Conservation (phyloP, 495 filamentous ascomycete species). For the Parathielavia appendiculata region DNA sequence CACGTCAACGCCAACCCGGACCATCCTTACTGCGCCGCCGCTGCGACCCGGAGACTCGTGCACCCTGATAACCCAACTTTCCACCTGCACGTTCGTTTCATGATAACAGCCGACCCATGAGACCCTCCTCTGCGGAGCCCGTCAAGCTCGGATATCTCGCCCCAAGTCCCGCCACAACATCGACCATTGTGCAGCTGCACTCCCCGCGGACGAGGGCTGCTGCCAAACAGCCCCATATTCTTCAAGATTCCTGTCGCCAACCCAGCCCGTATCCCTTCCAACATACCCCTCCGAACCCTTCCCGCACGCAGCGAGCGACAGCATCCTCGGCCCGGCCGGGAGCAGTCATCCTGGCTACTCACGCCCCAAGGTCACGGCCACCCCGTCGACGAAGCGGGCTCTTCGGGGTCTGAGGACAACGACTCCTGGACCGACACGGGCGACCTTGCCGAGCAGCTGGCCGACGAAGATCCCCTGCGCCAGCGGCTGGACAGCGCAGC, state of each 20-base stretch:
- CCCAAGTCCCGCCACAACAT: background rate
- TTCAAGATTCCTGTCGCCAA: conserved; percentile 55
- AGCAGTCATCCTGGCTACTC: conserved; percentile 39
- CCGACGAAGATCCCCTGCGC: conserved; percentile 72
- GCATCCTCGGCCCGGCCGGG: conserved; percentile 25
- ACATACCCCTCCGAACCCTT: conserved; percentile 59
- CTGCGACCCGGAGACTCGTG: conserved; percentile 3
- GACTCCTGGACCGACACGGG: conserved; percentile 86
- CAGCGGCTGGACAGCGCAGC: conserved; percentile 58
- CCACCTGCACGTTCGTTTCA: background rate
- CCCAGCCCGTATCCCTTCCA: conserved; percentile 49
- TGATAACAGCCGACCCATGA: conserved; percentile 19
- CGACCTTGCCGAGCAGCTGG: conserved; percentile 86
- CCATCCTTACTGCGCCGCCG: conserved; percentile 10
- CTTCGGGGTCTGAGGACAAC: conserved; percentile 30
- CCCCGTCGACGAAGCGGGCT: conserved; percentile 30
- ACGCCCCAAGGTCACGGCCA: conserved; percentile 33
- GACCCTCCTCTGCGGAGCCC: conserved; percentile 19
- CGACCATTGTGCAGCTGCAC: conserved; percentile 14
- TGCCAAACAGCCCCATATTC: conserved; percentile 53
- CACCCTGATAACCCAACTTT: conserved; percentile 6
- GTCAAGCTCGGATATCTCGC: conserved; percentile 7
- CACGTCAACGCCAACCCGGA: conserved; percentile 7
- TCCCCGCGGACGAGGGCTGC: conserved; percentile 51
- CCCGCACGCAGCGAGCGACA: conserved; percentile 32